Base-by-base conservation (phyloP, 306 rosid species). In the Dryas drummondii region DNA sequence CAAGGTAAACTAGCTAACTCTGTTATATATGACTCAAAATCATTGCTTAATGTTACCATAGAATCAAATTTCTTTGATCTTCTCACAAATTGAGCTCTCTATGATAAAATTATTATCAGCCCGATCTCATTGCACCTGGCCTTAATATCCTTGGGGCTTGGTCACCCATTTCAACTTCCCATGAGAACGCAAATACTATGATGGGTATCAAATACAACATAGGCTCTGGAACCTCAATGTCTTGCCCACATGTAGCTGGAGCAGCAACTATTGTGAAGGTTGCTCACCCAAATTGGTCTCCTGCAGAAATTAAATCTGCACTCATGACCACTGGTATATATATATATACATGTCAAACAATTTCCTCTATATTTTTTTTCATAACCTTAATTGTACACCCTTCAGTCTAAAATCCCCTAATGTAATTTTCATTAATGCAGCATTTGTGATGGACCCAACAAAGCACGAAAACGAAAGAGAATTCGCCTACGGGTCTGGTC, bases 251-350 rank as follows among this genome's bases (percentile, higher is more conserved):
- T 19, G 80, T 69, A 14, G 75, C 78, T 13, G 76, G 73, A 44
- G 83, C 54, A 5, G 82, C 87, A 17, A 70, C 80, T 49, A 63
- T 66, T n/a, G 86, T 78, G 37, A 80, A 83, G 78, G 73, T 82
- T 49, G 42, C 59, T 47, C 77, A 78, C 41, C 88, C 83, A 10
- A 46, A 0, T 0, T 81, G 84, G 88, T 79, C 86, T 66, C 79
- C 84, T 13, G 76, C 80, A 3, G 84, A 84, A 6, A 82, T 87
- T 14, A 82, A 77, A 37, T 84, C 87, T 5, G 82, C 84, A 64
- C 84, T 82, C 37, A 77, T 51, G 80, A 82, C 82, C 42, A 82
- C 83, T 8, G 74, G 79, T 71, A 69, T 27, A 27, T 27, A 69
- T 27, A 27, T 27, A 27, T 27, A 27, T 27, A 27, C 37, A 27